Percentiles rank a stretch among this genome's conserved stretches.
Conservation (phyloP, 495 filamentous ascomycete genomes). For the Acidomyces sp. region DNA sequence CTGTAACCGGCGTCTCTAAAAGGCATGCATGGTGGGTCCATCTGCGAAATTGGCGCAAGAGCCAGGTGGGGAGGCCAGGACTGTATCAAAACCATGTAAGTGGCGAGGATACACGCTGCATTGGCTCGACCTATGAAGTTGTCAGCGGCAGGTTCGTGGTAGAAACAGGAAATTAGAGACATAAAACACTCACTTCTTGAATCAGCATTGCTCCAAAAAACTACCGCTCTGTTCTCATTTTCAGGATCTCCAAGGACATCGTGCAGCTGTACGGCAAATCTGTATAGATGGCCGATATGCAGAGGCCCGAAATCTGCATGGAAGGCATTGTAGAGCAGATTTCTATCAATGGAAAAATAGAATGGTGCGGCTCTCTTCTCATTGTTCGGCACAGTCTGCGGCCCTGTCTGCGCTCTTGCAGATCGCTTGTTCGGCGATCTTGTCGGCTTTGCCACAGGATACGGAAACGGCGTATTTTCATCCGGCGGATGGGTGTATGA, state of each 20-base stretch:
- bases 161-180: neutral
- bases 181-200: conserved; percentile 53
- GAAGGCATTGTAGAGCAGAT: conserved; percentile 91
- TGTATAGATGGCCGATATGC: conserved; percentile 92
- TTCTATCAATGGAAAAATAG: conserved; percentile 93
- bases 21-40: conserved; percentile 93
- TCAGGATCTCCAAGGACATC: conserved; percentile 80
- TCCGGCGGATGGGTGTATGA: conserved; percentile 76
- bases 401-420: conserved; percentile 47
- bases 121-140: conserved; percentile 59
- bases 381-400: conserved; percentile 29
- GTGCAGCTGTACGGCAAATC: conserved; percentile 88
- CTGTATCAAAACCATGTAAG: conserved; percentile 98
- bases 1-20: conserved; percentile 98
- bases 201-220: conserved; percentile 89
- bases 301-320: conserved; percentile 96
- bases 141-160: neutral
- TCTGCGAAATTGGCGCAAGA: conserved; percentile 90
- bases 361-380: conserved; percentile 51
- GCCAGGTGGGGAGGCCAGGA: conserved; percentile 95
- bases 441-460: conserved; percentile 41
- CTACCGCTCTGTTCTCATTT: conserved; percentile 70
- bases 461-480: conserved; percentile 75
- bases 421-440: conserved; percentile 66
- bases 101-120: conserved; percentile 87